These are phyloP conservation scores for Globisporangium nagaii DNA, from an alignment of 352 stramenopile species.

Conservation along the genomic window DNA sequence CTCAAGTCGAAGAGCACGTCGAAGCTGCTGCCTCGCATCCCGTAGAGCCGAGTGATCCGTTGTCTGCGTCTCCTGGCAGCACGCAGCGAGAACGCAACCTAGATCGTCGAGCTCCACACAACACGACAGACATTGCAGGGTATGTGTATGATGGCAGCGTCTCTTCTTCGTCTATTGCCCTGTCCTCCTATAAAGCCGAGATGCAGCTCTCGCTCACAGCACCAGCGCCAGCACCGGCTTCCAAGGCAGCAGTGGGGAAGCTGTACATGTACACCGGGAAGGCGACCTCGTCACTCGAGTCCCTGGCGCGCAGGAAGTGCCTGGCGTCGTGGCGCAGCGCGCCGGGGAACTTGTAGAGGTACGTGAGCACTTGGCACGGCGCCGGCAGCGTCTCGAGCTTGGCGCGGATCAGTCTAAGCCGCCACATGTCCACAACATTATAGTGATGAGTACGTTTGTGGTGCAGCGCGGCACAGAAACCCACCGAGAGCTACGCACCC, in stretches of 20 bases:
- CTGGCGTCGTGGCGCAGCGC: conserved; percentile 22
- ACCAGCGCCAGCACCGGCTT: not conserved
- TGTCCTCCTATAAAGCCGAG: conserved; percentile 4
- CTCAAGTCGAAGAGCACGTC: conserved; percentile 30
- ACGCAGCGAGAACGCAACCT: not conserved
- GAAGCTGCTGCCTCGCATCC: conserved; percentile 30
- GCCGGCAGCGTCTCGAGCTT: conserved; percentile 36
- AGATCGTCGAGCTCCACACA: not conserved
- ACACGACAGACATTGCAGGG: not conserved
- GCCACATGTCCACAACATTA: not conserved
- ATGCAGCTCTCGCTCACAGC: not conserved
- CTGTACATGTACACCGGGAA: conserved; percentile 79
- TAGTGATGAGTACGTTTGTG: too few relatives aligned
- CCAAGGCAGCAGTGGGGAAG: conserved; percentile 22
- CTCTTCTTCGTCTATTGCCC: not conserved
- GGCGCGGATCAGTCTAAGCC: conserved; percentile 35
- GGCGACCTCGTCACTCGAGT: conserved; percentile 28
- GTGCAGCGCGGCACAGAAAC: too few relatives aligned
- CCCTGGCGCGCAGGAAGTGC: conserved; percentile 44
- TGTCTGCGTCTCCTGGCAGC: too few relatives aligned
- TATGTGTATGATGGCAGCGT: not conserved
- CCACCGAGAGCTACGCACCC: conserved; percentile 33
- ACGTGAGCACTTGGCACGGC: conserved; percentile 61
- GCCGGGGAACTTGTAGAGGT: conserved; percentile 66
- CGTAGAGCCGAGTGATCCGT: too few relatives aligned